Percentiles rank a stretch among this genome's conserved stretches.
phyloP scores from a whole-genome alignment of 345 rosid genomes.

The Murraya paniculata region DNA sequence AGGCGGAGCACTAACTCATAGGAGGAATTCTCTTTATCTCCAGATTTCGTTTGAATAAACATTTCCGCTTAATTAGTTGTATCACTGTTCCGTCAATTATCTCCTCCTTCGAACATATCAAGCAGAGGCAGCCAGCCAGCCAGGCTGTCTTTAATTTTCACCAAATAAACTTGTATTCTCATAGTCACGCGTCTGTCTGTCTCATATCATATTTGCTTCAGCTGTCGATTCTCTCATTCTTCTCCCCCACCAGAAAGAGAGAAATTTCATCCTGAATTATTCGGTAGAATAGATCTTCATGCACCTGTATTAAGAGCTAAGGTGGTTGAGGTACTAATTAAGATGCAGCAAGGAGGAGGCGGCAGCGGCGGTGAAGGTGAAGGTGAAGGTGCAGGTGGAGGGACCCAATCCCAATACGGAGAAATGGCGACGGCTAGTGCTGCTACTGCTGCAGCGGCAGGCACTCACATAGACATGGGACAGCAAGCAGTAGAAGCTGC shows the following conservation, averaged over 20 bases:
- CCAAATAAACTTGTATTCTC: constrained; percentile 19
- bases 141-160: constrained; percentile 6
- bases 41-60: constrained; percentile 20
- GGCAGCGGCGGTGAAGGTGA: constrained; percentile 16
- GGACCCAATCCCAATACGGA: constrained; percentile 35
- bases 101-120: neutral
- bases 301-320: neutral
- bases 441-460: constrained; percentile 9
- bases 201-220: constrained; percentile 5
- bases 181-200: neutral
- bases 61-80: constrained; percentile 27
- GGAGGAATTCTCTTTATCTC: constrained; percentile 38
- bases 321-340: neutral
- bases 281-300: constrained; percentile 15
- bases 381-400: constrained; percentile 33
- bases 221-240: constrained; percentile 16
- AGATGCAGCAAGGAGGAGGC: constrained; percentile 59
- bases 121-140: neutral
- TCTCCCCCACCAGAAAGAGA: neutral
- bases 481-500: constrained; percentile 68
- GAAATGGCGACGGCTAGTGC: constrained; percentile 16
- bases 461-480: constrained; percentile 25
- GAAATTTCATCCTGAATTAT: neutral
- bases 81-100: constrained; percentile 18
- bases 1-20: constrained; percentile 40